Percentiles rank a stretch among this genome's conserved stretches.
These are phyloP conservation scores for Coniella vitis DNA, from an alignment of 2,329 filamentous ascomycete genomes.

Conservation along the genomic window DNA sequence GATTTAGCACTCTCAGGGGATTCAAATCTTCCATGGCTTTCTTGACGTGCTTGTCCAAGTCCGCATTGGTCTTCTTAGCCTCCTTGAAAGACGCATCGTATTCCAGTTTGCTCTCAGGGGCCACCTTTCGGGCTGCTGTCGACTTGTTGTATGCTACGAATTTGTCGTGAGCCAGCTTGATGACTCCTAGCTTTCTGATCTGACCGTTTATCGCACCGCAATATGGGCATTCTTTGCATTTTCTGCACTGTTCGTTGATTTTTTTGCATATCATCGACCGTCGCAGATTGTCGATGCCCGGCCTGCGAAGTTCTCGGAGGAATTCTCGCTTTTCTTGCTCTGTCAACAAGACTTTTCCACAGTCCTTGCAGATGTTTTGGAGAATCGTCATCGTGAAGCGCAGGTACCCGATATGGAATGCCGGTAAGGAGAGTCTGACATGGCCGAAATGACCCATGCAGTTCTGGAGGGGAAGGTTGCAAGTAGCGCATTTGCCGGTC, in stretches of 20 bases:
- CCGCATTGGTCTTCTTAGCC: slow-evolving; percentile 69
- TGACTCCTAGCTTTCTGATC: slow-evolving; percentile 84
- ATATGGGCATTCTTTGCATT: slow-evolving; percentile 73
- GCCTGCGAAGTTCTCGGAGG: slow-evolving; percentile 72
- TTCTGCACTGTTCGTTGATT: slow-evolving; percentile 84
- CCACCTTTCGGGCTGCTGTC: slow-evolving; percentile 74
- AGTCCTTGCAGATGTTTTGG: slow-evolving; percentile 95
- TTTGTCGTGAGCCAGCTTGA: slow-evolving; percentile 92
- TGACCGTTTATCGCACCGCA: slow-evolving; percentile 82
- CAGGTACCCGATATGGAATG: slow-evolving; percentile 93
- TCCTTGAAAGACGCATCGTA: slow-evolving; percentile 83
- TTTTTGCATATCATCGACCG: slow-evolving; percentile 78
- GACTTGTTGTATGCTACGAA: slow-evolving; percentile 85
- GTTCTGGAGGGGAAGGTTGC: slow-evolving; percentile 69
- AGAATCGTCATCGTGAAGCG: slow-evolving; percentile 88
- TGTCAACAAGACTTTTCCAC: slow-evolving; percentile 73
- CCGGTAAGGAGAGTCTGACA: slow-evolving; percentile 81
- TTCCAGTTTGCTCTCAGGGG: slow-evolving; percentile 71
- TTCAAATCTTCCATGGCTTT: slow-evolving; percentile 95
- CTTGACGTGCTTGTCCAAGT: slow-evolving; percentile 83
- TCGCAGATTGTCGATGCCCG: slow-evolving; percentile 79
- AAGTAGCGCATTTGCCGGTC: slow-evolving; percentile 71
- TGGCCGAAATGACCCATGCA: slow-evolving; percentile 97
- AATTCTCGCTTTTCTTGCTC: slow-evolving; percentile 72
- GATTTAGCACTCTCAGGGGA: slow-evolving; percentile 77